Conservation (phyloP, 139 green algal species). For the Dunaliella primolecta region DNA sequence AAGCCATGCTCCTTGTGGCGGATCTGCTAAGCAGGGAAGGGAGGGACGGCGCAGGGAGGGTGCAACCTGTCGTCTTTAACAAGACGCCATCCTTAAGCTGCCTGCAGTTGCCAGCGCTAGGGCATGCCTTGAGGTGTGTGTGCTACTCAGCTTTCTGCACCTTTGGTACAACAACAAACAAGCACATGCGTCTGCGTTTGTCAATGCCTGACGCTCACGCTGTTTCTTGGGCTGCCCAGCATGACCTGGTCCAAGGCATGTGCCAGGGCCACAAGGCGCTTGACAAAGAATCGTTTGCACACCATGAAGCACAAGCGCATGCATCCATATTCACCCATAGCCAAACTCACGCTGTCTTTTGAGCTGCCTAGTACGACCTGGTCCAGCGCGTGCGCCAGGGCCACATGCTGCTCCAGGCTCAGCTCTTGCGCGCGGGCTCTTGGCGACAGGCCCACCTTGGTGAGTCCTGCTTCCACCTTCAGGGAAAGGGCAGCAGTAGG, state of each 20-base stretch:
- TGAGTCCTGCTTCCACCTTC: conserved; percentile 43
- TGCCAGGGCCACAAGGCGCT: too few relatives aligned
- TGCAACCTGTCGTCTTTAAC: too few relatives aligned
- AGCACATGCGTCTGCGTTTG: too few relatives aligned
- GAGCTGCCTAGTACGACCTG: background rate
- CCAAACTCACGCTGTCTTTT: background rate
- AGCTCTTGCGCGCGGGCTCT: conserved; percentile 44
- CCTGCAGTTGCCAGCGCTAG: too few relatives aligned
- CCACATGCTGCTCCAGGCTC: conserved; percentile 1
- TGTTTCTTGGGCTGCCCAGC: too few relatives aligned
- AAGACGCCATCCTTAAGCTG: too few relatives aligned
- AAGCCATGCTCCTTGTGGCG: too few relatives aligned
- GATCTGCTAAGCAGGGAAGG: too few relatives aligned
- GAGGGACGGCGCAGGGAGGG: too few relatives aligned
- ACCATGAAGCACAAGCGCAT: background rate
- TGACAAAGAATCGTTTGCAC: background rate
- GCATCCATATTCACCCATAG: background rate
- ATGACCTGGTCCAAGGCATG: too few relatives aligned
- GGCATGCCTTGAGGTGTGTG: too few relatives aligned
- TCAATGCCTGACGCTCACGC: too few relatives aligned
- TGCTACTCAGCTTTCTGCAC: background rate
- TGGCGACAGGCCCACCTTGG: conserved; percentile 3
- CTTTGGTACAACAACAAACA: background rate
- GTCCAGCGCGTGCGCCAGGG: background rate
- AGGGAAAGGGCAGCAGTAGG: background rate